These are phyloP conservation scores for Oenanthe sinensis DNA, from an alignment of 129 eudicot species.

Conservation along the genomic window DNA sequence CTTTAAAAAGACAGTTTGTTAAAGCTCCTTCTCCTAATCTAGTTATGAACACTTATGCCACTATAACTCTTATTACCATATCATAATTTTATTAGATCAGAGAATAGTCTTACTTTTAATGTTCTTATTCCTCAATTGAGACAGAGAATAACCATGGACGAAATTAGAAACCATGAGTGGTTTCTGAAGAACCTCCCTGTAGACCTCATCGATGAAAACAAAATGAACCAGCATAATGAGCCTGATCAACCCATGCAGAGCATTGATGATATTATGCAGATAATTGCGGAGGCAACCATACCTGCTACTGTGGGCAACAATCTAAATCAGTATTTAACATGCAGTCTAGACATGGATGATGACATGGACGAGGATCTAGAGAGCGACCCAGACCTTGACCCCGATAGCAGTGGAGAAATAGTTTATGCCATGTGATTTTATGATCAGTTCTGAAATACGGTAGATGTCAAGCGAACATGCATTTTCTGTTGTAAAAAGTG, in stretches of 20 bases:
- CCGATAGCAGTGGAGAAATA: constrained; percentile 94
- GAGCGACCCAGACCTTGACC: constrained; percentile 80
- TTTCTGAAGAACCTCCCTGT: constrained; percentile 78
- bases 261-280: constrained; percentile 86
- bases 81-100: background rate
- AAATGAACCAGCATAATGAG: constrained; percentile 47
- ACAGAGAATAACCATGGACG: constrained; percentile 82
- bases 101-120: background rate
- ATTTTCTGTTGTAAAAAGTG: background rate
- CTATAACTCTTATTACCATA: background rate
- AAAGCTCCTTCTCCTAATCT: background rate
- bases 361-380: constrained; percentile 91
- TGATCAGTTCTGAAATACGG: background rate
- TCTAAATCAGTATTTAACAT: constrained; percentile 64
- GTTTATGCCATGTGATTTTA: constrained; percentile 68
- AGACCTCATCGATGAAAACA: constrained; percentile 56
- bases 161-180: constrained; percentile 82
- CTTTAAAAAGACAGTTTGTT: too few species aligned
- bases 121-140: background rate
- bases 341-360: constrained; percentile 79
- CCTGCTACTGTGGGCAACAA: constrained; percentile 63
- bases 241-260: constrained; percentile 80
- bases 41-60: background rate
- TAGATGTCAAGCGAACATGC: background rate
- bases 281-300: constrained; percentile 81